phyloP scores from a whole-genome alignment of 106 monocot species.

The Phalaenopsis aphrodite region DNA sequence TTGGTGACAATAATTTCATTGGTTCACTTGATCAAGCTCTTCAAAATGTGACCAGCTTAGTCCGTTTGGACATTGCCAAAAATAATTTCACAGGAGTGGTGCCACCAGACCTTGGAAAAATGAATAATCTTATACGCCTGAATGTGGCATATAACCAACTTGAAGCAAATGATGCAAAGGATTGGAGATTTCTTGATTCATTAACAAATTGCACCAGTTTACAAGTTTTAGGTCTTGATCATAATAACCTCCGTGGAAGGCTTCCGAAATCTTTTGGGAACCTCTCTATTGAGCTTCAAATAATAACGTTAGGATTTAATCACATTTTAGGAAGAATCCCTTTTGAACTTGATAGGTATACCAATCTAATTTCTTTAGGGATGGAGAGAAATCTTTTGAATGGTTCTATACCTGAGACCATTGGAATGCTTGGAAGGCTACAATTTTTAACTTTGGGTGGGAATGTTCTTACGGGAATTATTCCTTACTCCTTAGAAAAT shows the following conservation, averaged over 20 bases:
- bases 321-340: neutral
- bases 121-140: neutral
- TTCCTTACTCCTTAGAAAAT: constrained; percentile 6
- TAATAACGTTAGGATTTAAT: neutral
- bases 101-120: constrained; percentile 14
- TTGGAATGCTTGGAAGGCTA: neutral
- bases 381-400: neutral
- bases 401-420: neutral
- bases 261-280: constrained; percentile 11
- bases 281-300: neutral
- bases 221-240: neutral
- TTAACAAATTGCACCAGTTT: constrained; percentile 19
- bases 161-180: constrained; percentile 5
- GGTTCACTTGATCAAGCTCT: neutral
- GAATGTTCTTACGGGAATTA: neutral
- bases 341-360: neutral
- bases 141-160: constrained; percentile 10
- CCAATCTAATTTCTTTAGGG: neutral
- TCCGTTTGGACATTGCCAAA: neutral
- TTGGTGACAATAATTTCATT: neutral
- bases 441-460: neutral
- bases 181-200: constrained; percentile 20
- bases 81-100: constrained; percentile 16
- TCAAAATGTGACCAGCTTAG: neutral
- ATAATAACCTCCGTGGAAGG: constrained; percentile 9